phyloP scores from a whole-genome alignment of 345 rosid genomes.

The Arabis alpina region DNA sequence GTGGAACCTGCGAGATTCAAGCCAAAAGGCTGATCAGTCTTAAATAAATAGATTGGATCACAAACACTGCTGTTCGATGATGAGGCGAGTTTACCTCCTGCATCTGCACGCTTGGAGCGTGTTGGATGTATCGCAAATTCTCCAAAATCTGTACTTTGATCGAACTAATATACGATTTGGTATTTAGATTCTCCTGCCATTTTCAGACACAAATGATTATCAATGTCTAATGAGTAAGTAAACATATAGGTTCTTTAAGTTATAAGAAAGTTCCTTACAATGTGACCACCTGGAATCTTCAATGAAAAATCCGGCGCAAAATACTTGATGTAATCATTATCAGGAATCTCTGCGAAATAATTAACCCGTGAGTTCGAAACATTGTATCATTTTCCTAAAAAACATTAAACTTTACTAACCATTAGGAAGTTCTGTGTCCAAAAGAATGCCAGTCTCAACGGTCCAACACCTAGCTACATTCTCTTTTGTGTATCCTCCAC shows the following conservation, averaged over 20 bases:
- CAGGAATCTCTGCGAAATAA: slow-evolving; percentile 81
- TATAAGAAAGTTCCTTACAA: slow-evolving; percentile 54
- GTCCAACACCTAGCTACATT: slow-evolving; percentile 99
- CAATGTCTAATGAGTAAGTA: slow-evolving; percentile 18
- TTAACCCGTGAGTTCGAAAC: neutral
- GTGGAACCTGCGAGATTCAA: slow-evolving; percentile 72
- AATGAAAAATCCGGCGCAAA: slow-evolving; percentile 84
- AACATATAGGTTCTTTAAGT: neutral
- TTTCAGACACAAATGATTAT: slow-evolving; percentile 13
- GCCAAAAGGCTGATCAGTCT: neutral
- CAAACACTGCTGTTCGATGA: neutral
- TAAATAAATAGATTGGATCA: neutral
- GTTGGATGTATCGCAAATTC: slow-evolving; percentile 86
- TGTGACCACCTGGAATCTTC: slow-evolving; percentile 83
- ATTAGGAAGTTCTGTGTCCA: slow-evolving; percentile 90
- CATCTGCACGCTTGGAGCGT: slow-evolving; percentile 95
- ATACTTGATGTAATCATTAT: slow-evolving; percentile 80
- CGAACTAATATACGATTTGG: slow-evolving; percentile 82
- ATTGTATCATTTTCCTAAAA: neutral
- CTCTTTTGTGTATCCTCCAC: slow-evolving; percentile 98
- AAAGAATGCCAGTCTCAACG: slow-evolving; percentile 88
- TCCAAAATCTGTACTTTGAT: slow-evolving; percentile 91
- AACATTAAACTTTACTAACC: slow-evolving; percentile 48
- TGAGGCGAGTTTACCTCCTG: slow-evolving; percentile 70
- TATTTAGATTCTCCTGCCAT: slow-evolving; percentile 83